These are phyloP conservation scores for Colletotrichum sp. DNA, from an alignment of 2,329 filamentous ascomycete genomes.

Conservation along the genomic window DNA sequence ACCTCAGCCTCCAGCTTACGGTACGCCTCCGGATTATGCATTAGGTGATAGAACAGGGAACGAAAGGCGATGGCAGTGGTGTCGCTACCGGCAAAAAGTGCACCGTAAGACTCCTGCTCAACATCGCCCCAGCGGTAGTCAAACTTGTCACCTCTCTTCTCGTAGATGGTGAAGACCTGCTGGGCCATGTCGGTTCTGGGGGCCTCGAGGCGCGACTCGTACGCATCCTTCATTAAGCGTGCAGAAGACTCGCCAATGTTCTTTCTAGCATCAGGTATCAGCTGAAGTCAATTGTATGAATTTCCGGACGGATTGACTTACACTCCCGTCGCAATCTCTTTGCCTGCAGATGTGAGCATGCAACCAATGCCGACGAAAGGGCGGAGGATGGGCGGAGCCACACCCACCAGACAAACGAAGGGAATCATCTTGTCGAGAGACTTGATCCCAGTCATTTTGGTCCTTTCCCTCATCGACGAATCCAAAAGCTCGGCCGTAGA, in stretches of 20 bases:
- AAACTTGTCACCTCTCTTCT: background rate
- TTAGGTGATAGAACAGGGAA: conserved; percentile 39
- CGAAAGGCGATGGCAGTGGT: conserved; percentile 38
- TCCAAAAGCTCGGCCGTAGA: background rate
- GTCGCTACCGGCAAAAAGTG: conserved; percentile 38
- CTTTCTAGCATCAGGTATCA: background rate
- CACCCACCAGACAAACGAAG: background rate
- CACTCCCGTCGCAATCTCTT: background rate
- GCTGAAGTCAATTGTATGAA: background rate
- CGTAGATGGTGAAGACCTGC: background rate
- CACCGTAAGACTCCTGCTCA: background rate
- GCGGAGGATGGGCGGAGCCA: background rate
- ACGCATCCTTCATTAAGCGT: background rate
- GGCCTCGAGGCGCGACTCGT: background rate
- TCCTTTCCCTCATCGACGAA: background rate
- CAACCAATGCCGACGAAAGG: background rate
- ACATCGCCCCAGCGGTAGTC: background rate
- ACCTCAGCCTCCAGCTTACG: conserved; percentile 37
- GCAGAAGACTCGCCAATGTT: background rate
- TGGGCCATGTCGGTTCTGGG: background rate
- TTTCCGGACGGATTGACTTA: background rate
- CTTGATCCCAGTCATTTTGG: background rate
- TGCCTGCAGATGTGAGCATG: background rate
- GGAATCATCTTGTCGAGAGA: background rate
- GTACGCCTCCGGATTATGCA: conserved; percentile 32